Conservation (phyloP, 192 early-diverging fungal species). For the Hyaloraphidium curvatum region DNA sequence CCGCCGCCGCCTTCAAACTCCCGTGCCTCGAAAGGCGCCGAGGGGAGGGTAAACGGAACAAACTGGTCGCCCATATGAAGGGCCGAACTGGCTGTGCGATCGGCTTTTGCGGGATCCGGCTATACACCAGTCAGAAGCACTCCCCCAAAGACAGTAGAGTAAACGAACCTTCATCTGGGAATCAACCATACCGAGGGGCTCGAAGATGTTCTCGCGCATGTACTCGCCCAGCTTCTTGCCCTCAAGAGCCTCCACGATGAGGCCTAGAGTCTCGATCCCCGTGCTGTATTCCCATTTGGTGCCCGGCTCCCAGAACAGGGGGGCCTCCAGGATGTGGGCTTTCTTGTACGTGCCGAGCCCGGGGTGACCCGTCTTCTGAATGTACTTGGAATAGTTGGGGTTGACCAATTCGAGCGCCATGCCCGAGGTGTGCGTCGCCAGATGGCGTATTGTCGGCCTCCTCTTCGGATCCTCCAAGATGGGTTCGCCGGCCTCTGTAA, state of each 20-base stretch:
- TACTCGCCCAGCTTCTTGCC: background rate
- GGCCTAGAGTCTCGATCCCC: background rate
- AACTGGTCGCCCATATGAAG: no score
- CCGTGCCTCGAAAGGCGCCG: no score
- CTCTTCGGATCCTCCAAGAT: background rate
- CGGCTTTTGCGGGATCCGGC: no score
- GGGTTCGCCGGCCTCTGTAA: background rate
- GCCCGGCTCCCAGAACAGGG: background rate
- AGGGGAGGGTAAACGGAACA: no score
- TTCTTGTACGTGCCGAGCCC: background rate
- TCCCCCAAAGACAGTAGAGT: no score
- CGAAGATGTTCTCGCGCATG: slow-evolving; percentile 6
- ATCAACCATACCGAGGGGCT: slow-evolving; percentile 9
- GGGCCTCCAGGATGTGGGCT: background rate
- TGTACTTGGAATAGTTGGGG: background rate
- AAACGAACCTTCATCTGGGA: no score
- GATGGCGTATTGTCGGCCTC: background rate
- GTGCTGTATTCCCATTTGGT: background rate
- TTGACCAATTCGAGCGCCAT: background rate
- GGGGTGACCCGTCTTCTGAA: background rate
- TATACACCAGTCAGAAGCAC: no score
- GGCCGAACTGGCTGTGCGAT: no score
- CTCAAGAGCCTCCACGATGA: background rate
- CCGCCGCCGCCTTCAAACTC: no score
- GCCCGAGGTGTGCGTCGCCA: background rate